phyloP scores from a whole-genome alignment of 2,329 filamentous ascomycete genomes.

The Lasiodiplodia hormozganensis region DNA sequence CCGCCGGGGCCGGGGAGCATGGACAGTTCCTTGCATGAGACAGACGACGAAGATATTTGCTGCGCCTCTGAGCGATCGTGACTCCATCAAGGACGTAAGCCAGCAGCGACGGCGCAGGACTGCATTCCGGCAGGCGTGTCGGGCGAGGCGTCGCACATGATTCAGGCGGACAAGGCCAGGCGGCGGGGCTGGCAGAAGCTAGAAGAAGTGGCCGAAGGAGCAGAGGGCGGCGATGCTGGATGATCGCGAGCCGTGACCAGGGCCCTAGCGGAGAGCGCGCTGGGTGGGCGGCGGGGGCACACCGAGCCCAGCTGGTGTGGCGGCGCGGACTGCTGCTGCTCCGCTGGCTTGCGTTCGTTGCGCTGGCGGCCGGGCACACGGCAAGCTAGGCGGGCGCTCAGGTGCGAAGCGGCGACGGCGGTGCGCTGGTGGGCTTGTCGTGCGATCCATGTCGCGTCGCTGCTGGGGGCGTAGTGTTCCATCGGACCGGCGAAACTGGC shows the following conservation, averaged over 20 bases:
- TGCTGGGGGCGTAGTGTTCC: constrained; percentile 28
- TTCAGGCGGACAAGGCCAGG: constrained; percentile 24
- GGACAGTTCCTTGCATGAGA: constrained; percentile 26
- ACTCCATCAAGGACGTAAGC: constrained; percentile 26
- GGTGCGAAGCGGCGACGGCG: constrained; percentile 18
- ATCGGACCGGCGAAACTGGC: constrained; percentile 28
- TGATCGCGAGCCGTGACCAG: constrained; percentile 25
- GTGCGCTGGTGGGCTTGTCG: constrained; percentile 21
- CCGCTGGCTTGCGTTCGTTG: constrained; percentile 7
- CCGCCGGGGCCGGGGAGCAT: constrained; percentile 12
- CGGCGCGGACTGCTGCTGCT: constrained; percentile 18
- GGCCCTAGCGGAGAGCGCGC: constrained; percentile 9
- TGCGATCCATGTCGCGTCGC: constrained; percentile 25
- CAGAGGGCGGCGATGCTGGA: constrained; percentile 26
- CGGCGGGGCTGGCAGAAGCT: constrained; percentile 27
- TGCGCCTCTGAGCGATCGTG: constrained; percentile 20
- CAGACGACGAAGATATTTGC: constrained; percentile 21
- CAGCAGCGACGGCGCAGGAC: constrained; percentile 8
- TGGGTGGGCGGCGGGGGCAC: constrained; percentile 3
- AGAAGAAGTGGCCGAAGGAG: constrained; percentile 28
- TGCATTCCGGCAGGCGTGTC: constrained; percentile 22
- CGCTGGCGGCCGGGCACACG: constrained; percentile 14
- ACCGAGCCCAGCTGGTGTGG: not conserved
- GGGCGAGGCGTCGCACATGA: constrained; percentile 26
- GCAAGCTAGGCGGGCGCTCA: constrained; percentile 2